Percentiles rank a stretch among this genome's conserved stretches.
Conservation (phyloP, 1,284 basidiomycete species). For the Vanrija pseudolonga region DNA sequence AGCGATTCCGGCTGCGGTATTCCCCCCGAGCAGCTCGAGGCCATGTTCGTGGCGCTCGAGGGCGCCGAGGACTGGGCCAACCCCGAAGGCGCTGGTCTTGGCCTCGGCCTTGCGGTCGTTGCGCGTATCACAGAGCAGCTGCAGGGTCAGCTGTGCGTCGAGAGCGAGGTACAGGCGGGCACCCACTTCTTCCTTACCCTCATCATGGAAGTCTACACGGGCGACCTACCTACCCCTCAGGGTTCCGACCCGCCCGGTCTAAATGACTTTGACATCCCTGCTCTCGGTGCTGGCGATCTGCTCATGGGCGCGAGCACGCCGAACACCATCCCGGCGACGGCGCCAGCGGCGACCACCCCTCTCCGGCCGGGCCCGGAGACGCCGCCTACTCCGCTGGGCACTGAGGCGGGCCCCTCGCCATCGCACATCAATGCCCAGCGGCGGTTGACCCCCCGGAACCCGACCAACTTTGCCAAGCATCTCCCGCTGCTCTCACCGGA, state of each 20-base stretch:
- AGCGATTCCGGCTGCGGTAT: constrained; percentile 77
- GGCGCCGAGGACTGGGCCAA: constrained; percentile 64
- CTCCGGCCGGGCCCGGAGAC: too few species aligned
- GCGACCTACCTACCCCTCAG: not conserved
- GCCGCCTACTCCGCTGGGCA: too few species aligned
- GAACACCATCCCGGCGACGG: too few species aligned
- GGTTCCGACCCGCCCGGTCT: not conserved
- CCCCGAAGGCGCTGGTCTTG: constrained; percentile 35
- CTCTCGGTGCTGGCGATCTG: too few species aligned
- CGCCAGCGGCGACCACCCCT: too few species aligned
- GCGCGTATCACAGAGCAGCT: constrained; percentile 78
- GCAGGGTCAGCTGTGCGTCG: constrained; percentile 72
- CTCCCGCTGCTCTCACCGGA: too few species aligned
- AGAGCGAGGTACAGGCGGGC: constrained; percentile 66
- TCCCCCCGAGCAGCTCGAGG: constrained; percentile 65
- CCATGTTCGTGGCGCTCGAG: constrained; percentile 82
- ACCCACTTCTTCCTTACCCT: constrained; percentile 58
- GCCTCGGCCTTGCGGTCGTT: constrained; percentile 74
- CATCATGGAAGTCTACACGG: constrained; percentile 27
- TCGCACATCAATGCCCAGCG: too few species aligned
- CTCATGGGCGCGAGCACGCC: too few species aligned
- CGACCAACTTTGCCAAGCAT: too few species aligned
- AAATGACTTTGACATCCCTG: too few species aligned
- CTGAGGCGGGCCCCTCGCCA: too few species aligned
- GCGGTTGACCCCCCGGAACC: too few species aligned